Percentiles rank a stretch among this genome's conserved stretches.
These are phyloP conservation scores for Annona squamosa DNA, from an alignment of 164 flowering plant genomes.

Conservation along the genomic window DNA sequence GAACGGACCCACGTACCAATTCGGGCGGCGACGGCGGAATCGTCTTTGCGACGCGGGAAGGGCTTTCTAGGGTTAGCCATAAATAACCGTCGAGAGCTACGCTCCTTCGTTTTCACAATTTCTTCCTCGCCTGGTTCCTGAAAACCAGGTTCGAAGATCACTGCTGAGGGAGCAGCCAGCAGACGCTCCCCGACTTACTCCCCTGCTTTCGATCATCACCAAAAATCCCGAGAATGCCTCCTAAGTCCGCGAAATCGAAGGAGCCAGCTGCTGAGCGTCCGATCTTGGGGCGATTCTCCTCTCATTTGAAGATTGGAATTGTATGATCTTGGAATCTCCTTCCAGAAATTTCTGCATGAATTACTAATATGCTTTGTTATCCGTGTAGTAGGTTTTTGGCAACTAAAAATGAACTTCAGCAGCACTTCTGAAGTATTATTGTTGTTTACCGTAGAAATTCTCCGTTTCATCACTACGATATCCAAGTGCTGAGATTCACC, in stretches of 20 bases:
- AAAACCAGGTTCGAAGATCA: not conserved
- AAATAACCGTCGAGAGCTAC: not conserved
- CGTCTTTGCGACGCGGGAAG: constrained; percentile 3
- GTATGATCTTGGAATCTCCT: constrained; percentile 25
- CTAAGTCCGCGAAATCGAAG: constrained; percentile 77
- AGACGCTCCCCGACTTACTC: not conserved
- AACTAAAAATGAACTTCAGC: not conserved
- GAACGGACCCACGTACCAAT: too few relatives aligned
- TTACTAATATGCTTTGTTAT: not conserved
- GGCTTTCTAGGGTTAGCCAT: constrained; percentile 5
- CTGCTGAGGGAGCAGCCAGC: not conserved
- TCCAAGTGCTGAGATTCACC: constrained; percentile 1
- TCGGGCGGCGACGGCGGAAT: not conserved
- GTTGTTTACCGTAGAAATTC: not conserved
- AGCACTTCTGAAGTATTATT: not conserved
- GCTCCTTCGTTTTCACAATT: not conserved
- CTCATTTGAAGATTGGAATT: constrained; percentile 93
- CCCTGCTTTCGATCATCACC: not conserved
- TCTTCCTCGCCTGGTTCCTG: not conserved
- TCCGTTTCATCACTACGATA: not conserved
- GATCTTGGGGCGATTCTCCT: constrained; percentile 89
- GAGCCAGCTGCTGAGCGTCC: constrained; percentile 82
- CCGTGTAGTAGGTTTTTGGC: not conserved
- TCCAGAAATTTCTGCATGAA: not conserved
- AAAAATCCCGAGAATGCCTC: constrained; percentile 47